Base-by-base conservation (phyloP, 371 early-diverging fungal species). In the Apophysomyces sp. region DNA sequence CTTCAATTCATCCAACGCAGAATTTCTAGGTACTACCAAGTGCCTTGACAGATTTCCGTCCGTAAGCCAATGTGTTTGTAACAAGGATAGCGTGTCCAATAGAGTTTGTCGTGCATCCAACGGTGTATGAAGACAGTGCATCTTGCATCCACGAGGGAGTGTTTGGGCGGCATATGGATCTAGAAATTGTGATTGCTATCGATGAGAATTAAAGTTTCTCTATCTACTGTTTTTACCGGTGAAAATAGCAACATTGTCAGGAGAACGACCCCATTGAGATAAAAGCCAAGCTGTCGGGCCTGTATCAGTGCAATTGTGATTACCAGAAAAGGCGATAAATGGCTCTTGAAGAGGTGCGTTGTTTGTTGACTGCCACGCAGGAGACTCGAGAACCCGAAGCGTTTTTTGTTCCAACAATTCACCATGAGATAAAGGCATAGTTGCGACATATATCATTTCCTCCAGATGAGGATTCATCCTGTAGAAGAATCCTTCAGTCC, bases 381-480 rank as follows among this genome's bases (percentile, higher is more conserved):
- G 18, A 26, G 41, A 44, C 16, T 61, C 54, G 21, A 57, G 69
- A 61, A 80, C 73, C 12, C 73, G 75, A 28, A 76, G 44, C 7
- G 67, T 72, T 1, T 77, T 74, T 28, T 81, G 67, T 28, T 73
- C 76, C 66, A 87, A 58, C 34, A 88, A 61, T 40, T 71, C 66
- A 12, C 82, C 86, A 59, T 87, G 87, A 0, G 70, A 60, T 41
- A 89, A 63, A 2, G 91, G 89, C 41, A 74, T 78, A 21, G 80
- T 69, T 2, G 89, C 82, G 16, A 80, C 49, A 52, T 87, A 87
- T 1, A 89, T 63, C 62, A 78, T 72, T 40, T 81, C 76, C 41
- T 89, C 89, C 31, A 77, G 73, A 21, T 80, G 73, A 2, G 73
- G 57, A 21, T 83, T 86, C 91, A 90, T 90, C 89, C 88, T 86